Conservation (phyloP, 371 early-diverging fungal species). For the Apophysomyces elegans region DNA sequence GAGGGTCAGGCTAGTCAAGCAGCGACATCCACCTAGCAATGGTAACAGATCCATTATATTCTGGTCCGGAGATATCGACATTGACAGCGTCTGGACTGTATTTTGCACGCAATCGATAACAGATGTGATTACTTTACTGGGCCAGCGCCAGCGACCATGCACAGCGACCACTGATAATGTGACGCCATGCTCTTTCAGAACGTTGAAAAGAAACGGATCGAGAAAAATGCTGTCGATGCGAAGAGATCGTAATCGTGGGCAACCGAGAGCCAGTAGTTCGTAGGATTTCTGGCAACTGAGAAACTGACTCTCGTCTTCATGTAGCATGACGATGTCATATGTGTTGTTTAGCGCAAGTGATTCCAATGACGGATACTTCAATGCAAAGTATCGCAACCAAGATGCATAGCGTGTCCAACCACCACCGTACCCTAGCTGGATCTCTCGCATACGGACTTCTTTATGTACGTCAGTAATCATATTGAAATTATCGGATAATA, state of each 20-base stretch:
- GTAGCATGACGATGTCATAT: background rate
- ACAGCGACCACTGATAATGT: background rate
- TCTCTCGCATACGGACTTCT: background rate
- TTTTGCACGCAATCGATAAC: background rate
- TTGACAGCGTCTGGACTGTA: background rate
- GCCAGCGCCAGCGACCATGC: background rate
- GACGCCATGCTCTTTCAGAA: background rate
- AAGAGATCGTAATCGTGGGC: background rate
- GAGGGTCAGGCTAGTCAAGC: background rate
- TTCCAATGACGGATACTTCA: background rate
- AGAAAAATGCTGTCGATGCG: background rate
- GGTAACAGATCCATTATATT: background rate
- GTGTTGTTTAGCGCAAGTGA: background rate
- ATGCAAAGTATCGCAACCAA: background rate
- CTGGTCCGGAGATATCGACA: background rate
- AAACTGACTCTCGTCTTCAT: background rate
- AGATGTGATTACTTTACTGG: background rate
- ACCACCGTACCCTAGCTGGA: background rate
- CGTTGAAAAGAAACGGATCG: background rate
- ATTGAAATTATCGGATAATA: background rate
- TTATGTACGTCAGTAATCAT: background rate
- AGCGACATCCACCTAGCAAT: background rate
- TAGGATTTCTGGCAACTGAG: background rate
- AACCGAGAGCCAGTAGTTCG: background rate
- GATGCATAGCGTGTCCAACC: background rate